Conservation (phyloP, 768 basidiomycete species). For the Auricularia sp. region DNA sequence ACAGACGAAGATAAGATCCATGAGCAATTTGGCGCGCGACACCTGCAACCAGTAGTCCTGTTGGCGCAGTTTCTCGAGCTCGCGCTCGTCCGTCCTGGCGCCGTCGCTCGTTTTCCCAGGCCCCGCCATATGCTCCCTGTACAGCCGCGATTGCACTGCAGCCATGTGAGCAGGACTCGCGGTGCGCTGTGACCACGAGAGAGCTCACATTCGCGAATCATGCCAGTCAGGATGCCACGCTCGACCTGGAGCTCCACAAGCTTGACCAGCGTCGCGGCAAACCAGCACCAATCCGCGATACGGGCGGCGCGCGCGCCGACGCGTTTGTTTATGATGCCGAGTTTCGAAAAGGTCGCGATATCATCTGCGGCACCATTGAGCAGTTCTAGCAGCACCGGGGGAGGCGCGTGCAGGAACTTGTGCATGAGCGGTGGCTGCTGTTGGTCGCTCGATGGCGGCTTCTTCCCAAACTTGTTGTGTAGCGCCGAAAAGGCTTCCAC, state of each 20-base stretch:
- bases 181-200: neutral
- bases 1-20: constrained; percentile 89
- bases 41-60: constrained; percentile 72
- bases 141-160: constrained; percentile 62
- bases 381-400: constrained; percentile 71
- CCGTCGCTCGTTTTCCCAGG: constrained; percentile 19
- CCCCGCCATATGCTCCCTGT: constrained; percentile 60
- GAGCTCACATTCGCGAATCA: constrained; percentile 49
- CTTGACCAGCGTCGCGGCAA: constrained; percentile 65
- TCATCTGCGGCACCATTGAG: constrained; percentile 69
- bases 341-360: constrained; percentile 58
- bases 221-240: constrained; percentile 49
- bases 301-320: constrained; percentile 60
- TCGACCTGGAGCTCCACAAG: constrained; percentile 80
- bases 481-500: constrained; percentile 48
- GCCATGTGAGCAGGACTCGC: neutral
- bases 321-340: constrained; percentile 58
- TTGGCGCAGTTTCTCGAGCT: constrained; percentile 52
- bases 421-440: constrained; percentile 49
- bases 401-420: constrained; percentile 66
- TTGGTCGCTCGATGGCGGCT: constrained; percentile 15
- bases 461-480: constrained; percentile 18
- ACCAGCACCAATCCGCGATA: constrained; percentile 82
- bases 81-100: constrained; percentile 55
- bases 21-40: constrained; percentile 57